Conservation (phyloP, 2,329 filamentous ascomycete species). For the Pseudogymnoascus sp. region DNA sequence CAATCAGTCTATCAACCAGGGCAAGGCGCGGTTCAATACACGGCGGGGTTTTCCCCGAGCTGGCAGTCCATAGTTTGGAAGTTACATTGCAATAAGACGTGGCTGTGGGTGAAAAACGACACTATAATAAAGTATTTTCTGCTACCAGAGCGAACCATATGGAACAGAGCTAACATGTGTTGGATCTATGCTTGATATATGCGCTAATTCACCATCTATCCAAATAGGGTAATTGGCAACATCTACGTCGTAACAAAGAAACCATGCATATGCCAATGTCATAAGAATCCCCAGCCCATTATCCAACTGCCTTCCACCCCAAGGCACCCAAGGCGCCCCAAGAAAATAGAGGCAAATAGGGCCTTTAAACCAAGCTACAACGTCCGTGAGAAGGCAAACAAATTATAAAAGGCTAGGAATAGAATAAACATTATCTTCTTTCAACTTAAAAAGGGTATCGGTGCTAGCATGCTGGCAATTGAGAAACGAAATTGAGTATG, state of each 20-base stretch:
- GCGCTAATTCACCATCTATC: not conserved
- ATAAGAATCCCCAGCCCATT: not conserved
- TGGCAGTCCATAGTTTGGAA: not conserved
- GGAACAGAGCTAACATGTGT: not conserved
- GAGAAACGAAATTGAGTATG: not conserved
- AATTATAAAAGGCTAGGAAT: not conserved
- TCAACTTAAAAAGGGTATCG: not conserved
- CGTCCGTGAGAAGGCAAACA: not conserved
- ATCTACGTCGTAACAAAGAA: not conserved
- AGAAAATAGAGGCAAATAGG: not conserved
- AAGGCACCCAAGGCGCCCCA: not conserved
- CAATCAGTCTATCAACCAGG: not conserved
- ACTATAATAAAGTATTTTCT: not conserved
- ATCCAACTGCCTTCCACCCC: not conserved
- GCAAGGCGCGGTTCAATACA: too few relatives aligned
- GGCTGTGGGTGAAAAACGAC: not conserved
- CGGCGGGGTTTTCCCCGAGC: not conserved
- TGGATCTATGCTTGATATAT: not conserved
- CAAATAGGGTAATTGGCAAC: not conserved
- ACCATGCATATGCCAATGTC: not conserved
- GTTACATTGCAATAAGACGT: not conserved
- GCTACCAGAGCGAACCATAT: conserved; percentile 3
- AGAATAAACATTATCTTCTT: not conserved
- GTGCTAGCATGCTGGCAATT: not conserved
- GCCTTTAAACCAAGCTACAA: not conserved